These are phyloP conservation scores for Penicillium sp. DNA, from an alignment of 2,329 filamentous ascomycete species.

Conservation along the genomic window DNA sequence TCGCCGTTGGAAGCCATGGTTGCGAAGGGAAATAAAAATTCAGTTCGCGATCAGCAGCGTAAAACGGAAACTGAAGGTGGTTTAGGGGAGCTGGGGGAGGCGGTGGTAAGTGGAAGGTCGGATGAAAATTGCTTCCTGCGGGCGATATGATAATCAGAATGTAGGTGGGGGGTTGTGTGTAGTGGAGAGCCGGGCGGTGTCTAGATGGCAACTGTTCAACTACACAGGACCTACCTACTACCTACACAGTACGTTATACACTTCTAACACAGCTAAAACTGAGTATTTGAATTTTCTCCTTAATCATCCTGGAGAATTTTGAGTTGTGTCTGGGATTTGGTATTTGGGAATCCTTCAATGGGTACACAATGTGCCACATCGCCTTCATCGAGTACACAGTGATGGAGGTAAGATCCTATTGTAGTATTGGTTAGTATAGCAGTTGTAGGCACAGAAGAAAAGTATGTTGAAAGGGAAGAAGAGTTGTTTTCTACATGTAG, in stretches of 20 bases:
- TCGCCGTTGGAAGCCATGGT: constrained; percentile 56
- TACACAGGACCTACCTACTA: constrained; percentile 11
- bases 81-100: not conserved
- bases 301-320: not conserved
- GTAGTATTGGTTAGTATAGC: too few relatives aligned
- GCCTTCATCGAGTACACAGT: not conserved
- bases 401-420: not conserved
- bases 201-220: constrained; percentile 15
- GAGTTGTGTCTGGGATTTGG: not conserved
- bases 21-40: constrained; percentile 29
- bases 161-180: constrained; percentile 37
- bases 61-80: constrained; percentile 19
- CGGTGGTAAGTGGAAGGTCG: constrained; percentile 20
- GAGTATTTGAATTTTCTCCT: too few relatives aligned
- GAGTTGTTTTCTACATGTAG: not conserved
- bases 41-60: constrained; percentile 15
- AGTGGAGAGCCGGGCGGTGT: constrained; percentile 39
- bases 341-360: constrained; percentile 3
- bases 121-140: constrained; percentile 38
- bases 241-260: constrained; percentile 3
- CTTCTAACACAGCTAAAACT: not conserved
- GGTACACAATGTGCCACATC: not conserved
- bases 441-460: not conserved
- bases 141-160: constrained; percentile 37
- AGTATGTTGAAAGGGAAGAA: not conserved